Base-by-base conservation (phyloP, 176 grass and related monocot species). In the Oryza glaberrima region DNA sequence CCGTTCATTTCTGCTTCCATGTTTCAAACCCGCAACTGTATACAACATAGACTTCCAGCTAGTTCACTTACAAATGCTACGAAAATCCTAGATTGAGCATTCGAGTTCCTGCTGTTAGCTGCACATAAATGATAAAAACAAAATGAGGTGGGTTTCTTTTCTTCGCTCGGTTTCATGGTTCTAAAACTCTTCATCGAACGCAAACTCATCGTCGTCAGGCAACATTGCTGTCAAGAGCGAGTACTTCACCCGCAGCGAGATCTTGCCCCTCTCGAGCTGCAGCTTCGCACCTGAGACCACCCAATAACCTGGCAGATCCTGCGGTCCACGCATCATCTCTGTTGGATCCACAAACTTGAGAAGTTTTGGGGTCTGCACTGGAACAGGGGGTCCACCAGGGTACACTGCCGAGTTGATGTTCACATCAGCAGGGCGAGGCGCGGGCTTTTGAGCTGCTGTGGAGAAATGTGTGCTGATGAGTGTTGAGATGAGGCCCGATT, bases 391-490 rank as follows among this genome's bases (percentile, higher is more conserved):
- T 2, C 56, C 56, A 9, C 56, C 56, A 60, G 56, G 56, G 56
- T 60, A 60, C 19, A 60, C 58, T 1, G 93, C 96, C 0, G 96
- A 99, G 84, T 99, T 99, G 73, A 96, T 99, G 49, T 89, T 94
- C 41, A 99, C 96, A 4, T 99, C 93, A 0, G 92, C 82, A 0
- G 93, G 86, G 66, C 93, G 88, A 0, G 96, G 96, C 0, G 86
- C 73, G 0, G 93, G 91, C 58, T 83, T 99, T 11, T 94, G 93
- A 14, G 91, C 89, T 7, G 73, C 91, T 14, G 87, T 83, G 19
- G 96, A 96, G 88, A 99, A 96, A 82, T 96, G 96, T 11, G 93
- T 96, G 78, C 93, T 99, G 15, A 99, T 99, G 54, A 99, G 88
- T 48, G 96, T 96, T 41, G 93, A 99, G 75, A 99, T 89, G 75